phyloP scores from a whole-genome alignment of 345 rosid species.

The Corymbia maculata region DNA sequence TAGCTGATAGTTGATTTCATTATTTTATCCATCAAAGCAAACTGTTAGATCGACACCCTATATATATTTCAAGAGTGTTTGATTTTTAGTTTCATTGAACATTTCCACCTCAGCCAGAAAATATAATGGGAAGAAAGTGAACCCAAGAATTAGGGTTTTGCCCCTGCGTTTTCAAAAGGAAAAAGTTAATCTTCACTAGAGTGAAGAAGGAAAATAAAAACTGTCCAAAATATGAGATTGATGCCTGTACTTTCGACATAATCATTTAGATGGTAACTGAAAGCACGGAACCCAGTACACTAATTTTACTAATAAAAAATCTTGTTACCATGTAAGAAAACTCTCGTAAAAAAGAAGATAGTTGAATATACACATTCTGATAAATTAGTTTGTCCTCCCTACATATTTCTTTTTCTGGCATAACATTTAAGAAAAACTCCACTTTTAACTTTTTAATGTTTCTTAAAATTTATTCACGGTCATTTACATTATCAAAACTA shows the following conservation, averaged over 20 bases:
- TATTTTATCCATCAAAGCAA: neutral
- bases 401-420: neutral
- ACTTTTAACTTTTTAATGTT: neutral
- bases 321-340: neutral
- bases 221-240: neutral
- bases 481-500: neutral
- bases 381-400: neutral
- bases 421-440: neutral
- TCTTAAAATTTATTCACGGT: neutral
- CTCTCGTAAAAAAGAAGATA: neutral
- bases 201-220: neutral
- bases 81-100: neutral
- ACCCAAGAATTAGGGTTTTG: neutral
- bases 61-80: neutral
- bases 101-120: neutral
- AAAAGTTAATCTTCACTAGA: neutral
- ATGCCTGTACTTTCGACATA: neutral
- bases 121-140: neutral
- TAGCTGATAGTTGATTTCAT: neutral
- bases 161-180: neutral
- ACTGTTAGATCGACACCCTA: neutral
- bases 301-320: no score
- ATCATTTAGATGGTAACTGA: neutral
- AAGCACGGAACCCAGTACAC: neutral
- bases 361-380: neutral